Base-by-base conservation (phyloP, 192 early-diverging fungal genomes). In the Fimicolochytrium jonesii region DNA sequence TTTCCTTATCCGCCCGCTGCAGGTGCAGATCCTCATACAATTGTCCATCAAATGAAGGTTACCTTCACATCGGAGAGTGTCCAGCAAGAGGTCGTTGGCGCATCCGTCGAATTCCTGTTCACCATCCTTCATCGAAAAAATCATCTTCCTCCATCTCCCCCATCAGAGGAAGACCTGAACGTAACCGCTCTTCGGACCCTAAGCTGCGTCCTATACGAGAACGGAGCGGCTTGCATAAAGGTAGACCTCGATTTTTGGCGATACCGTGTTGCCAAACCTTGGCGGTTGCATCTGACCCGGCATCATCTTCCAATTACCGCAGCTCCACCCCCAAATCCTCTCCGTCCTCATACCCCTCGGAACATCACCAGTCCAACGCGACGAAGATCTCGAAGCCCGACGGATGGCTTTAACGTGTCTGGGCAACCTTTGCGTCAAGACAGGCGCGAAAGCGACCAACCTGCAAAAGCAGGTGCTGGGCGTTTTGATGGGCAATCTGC, bases 391-490 rank as follows among this genome's bases (percentile, higher is more conserved):
- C 10, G 66, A 61, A 15, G 58, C 30, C 7, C 49, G 50, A 20
- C 66, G 66, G 29, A 52, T 88, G 81, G 82, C 87, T 0, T 67
- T 90, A 55, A 81, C 78, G 51, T 86, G 86, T 59, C 48, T 90
- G n/a, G 84, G 82, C 20, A 88, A 87, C 51, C 28, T 81, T 18
- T 83, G 81, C 39, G 67, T 74, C n/a, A 79, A 77, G 28, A 81
- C 78, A 17, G 87, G 86, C 13, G 29, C 77, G 4, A 80, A 85
- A 23, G 56, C 74, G 34, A 66, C 73, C 13, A 32, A 45, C 5
- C 59, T 77, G 44, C 81, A 83, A 56, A 67, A 68, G 13, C 29
- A 57, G 22, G 76, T 87, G 32, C 84, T 77, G 45, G 73, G 75
- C 17, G 56, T 79, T 3, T 45, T 88, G 7, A 46, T 84, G 15